Evolutionary conservation across 1,284 basidiomycete species (phyloP).

Genomic region (Tilletia setariae): DNA sequence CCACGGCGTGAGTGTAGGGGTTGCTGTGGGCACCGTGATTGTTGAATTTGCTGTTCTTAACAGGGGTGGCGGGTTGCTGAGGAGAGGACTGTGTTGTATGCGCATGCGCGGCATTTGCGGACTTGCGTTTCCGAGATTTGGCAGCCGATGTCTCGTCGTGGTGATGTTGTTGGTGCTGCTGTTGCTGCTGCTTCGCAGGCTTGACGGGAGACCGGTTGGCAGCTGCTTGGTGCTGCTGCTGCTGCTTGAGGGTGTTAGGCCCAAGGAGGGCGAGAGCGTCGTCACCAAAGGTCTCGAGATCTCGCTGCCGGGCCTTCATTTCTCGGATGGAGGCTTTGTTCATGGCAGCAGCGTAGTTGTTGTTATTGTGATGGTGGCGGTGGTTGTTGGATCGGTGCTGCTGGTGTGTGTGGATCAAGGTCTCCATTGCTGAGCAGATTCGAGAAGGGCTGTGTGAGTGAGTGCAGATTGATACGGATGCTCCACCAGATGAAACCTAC

Average conservation of each 20-base stretch:
- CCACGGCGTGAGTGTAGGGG: too few relatives aligned
- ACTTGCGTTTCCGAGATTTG: not conserved
- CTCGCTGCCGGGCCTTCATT: constrained; percentile 2
- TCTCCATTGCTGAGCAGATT: not conserved
- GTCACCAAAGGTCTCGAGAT: constrained; percentile 11
- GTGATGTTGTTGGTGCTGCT: not conserved
- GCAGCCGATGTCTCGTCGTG: not conserved
- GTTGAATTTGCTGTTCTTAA: too few relatives aligned
- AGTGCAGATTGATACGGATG: not conserved
- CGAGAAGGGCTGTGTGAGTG: not conserved
- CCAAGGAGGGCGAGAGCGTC: constrained; percentile 4
- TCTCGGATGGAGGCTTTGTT: not conserved
- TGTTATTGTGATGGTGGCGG: constrained; percentile 1
- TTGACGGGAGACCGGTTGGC: too few relatives aligned
- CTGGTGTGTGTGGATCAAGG: constrained; percentile 6
- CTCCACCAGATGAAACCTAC: too few relatives aligned
- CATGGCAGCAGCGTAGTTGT: not conserved
- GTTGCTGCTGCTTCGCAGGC: not conserved
- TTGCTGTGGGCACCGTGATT: too few relatives aligned
- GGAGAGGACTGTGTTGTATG: too few relatives aligned
- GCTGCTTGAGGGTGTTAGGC: not conserved
- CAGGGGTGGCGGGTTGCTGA: too few relatives aligned
- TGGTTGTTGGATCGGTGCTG: not conserved
- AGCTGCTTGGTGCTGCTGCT: not conserved
- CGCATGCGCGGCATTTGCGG: not conserved